phyloP scores from a whole-genome alignment of 768 basidiomycete genomes.

The Phanerochaete carnosa region DNA sequence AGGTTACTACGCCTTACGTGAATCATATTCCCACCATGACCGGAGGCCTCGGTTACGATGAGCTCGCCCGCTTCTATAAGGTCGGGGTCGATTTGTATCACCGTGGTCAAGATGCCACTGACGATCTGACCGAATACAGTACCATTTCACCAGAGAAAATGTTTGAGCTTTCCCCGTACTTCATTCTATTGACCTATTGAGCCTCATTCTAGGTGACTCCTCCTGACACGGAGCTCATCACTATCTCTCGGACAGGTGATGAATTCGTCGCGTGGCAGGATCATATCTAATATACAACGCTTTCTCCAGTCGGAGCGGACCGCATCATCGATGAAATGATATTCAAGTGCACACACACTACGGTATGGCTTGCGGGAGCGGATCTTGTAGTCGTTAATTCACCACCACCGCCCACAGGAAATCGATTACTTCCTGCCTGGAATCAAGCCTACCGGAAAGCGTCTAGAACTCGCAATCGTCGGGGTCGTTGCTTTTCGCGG shows the following conservation, averaged over 20 bases:
- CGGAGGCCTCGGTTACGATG: slow-evolving; percentile 41
- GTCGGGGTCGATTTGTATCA: slow-evolving; percentile 12
- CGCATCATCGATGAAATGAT: slow-evolving; percentile 47
- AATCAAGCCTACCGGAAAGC: slow-evolving; percentile 32
- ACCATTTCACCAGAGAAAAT: slow-evolving; percentile 34
- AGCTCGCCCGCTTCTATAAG: slow-evolving; percentile 45
- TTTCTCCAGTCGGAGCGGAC: slow-evolving; percentile 35
- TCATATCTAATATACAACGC: not conserved
- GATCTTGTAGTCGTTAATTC: not conserved
- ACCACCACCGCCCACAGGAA: slow-evolving; percentile 27
- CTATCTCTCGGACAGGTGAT: slow-evolving; percentile 35
- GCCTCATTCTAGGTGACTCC: slow-evolving; percentile 33
- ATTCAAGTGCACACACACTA: slow-evolving; percentile 39
- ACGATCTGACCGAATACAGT: slow-evolving; percentile 18
- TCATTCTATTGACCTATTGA: not conserved
- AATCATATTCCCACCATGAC: slow-evolving; percentile 43
- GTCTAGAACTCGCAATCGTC: slow-evolving; percentile 39
- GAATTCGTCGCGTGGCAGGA: slow-evolving; percentile 14
- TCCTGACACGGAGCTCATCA: slow-evolving; percentile 36
- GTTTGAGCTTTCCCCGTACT: slow-evolving; percentile 16
- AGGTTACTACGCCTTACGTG: slow-evolving; percentile 41
- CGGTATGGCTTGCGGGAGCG: slow-evolving; percentile 18
- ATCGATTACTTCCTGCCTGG: slow-evolving; percentile 37
- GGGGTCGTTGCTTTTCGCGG: slow-evolving; percentile 45
- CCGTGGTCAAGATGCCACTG: not conserved